Evolutionary conservation across 2,329 filamentous ascomycete genomes (phyloP).

Genomic region (Botrytis hyacinthi): DNA sequence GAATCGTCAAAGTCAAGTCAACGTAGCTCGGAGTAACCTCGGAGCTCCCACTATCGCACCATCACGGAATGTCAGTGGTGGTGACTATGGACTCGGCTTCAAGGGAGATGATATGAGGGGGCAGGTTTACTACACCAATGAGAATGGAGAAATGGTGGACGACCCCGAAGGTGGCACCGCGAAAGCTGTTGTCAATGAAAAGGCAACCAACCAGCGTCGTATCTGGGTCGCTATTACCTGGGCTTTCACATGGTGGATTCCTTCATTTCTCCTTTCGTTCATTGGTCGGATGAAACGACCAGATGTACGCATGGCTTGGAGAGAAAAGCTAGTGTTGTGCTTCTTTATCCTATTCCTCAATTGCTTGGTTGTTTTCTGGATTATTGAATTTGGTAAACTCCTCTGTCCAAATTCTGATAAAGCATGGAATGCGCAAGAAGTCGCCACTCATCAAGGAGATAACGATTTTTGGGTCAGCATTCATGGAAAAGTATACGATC

Average conservation of each 20-base stretch:
- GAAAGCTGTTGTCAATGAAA: constrained; percentile 71
- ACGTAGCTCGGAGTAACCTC: constrained; percentile 47
- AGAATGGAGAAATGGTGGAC: constrained; percentile 63
- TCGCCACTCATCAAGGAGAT: constrained; percentile 66
- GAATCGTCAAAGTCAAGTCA: constrained; percentile 33
- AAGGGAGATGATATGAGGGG: constrained; percentile 80
- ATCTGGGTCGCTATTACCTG: constrained; percentile 82
- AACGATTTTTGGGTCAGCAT: constrained; percentile 85
- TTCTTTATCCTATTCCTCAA: constrained; percentile 81
- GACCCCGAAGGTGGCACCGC: constrained; percentile 77
- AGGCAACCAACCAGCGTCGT: constrained; percentile 62
- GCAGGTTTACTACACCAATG: constrained; percentile 70
- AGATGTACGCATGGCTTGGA: constrained; percentile 95
- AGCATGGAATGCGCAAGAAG: constrained; percentile 73
- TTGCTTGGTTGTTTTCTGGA: constrained; percentile 82
- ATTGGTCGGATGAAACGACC: constrained; percentile 95
- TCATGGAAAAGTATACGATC: constrained; percentile 86
- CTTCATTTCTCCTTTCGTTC: constrained; percentile 75
- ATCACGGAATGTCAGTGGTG: constrained; percentile 56
- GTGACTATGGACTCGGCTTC: constrained; percentile 84
- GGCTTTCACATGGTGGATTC: constrained; percentile 90
- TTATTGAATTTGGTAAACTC: constrained; percentile 78
- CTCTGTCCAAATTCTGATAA: constrained; percentile 92
- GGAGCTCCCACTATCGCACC: constrained; percentile 61
- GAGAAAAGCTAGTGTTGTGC: constrained; percentile 86